A percentile compares a stretch with the other conserved stretches of the same genome.
These are phyloP conservation scores for Zychaea mexicana DNA, from an alignment of 371 early-diverging fungal genomes.

Conservation along the genomic window DNA sequence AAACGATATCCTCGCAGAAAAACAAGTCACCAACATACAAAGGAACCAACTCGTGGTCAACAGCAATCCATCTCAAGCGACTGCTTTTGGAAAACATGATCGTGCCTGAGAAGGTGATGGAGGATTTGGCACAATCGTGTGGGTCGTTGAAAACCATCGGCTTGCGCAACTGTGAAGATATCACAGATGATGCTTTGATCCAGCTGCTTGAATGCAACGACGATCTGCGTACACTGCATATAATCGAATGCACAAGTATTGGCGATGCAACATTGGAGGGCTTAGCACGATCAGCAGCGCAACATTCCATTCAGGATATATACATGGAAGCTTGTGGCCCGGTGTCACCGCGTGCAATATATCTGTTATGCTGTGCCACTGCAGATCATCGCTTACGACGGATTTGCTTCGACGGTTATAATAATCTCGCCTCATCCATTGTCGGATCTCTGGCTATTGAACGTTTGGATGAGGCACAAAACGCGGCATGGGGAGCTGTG, in stretches of 20 bases:
- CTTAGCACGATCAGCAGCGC: background rate
- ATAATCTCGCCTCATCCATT: background rate
- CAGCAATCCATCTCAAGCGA: background rate
- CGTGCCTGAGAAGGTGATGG: slow-evolving; percentile 2
- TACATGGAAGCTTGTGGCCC: slow-evolving; percentile 24
- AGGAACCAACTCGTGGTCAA: background rate
- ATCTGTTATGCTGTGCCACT: slow-evolving; percentile 16
- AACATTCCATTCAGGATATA: slow-evolving; percentile 6
- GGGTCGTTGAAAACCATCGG: slow-evolving; percentile 1
- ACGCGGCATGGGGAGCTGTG: slow-evolving; percentile 7
- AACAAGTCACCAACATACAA: background rate
- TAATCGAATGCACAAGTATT: slow-evolving; percentile 18
- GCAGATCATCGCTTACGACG: background rate
- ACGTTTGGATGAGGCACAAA: background rate
- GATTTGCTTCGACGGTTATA: slow-evolving; percentile 14
- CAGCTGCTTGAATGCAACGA: background rate
- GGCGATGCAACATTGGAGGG: slow-evolving; percentile 2
- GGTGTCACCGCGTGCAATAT: slow-evolving; percentile 15
- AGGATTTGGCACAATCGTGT: background rate
- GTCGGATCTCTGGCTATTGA: too few species aligned
- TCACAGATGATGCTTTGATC: slow-evolving; percentile 2
- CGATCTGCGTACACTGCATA: slow-evolving; percentile 4
- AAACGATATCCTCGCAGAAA: background rate
- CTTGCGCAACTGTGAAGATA: slow-evolving; percentile 8
- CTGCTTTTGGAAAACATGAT: slow-evolving; percentile 16